Conservation (phyloP, 768 basidiomycete species). For the Mycena chlorophos region DNA sequence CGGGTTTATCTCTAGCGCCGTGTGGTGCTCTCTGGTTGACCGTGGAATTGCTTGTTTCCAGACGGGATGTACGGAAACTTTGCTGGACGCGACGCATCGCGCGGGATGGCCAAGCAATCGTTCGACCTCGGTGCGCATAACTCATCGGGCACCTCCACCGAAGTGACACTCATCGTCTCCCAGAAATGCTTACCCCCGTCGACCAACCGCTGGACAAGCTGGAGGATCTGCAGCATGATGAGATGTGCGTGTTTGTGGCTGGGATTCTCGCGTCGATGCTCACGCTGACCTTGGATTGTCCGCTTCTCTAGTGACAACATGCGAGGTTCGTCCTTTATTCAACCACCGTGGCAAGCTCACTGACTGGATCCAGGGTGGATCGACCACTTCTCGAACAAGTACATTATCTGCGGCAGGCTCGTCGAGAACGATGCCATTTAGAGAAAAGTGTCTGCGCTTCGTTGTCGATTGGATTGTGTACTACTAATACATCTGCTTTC, state of each 20-base stretch:
- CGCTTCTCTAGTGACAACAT: constrained; percentile 74
- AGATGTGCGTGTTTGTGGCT: constrained; percentile 75
- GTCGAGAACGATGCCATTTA: constrained; percentile 73
- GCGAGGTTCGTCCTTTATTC: constrained; percentile 55
- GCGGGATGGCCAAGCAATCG: constrained; percentile 98
- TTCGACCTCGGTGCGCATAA: constrained; percentile 86
- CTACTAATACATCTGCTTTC: not conserved
- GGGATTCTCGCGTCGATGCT: constrained; percentile 5
- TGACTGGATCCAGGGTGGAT: constrained; percentile 73
- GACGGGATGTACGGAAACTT: constrained; percentile 98
- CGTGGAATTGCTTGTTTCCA: constrained; percentile 30
- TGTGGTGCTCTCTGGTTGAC: not conserved
- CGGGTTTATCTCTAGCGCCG: not conserved
- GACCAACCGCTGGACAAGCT: constrained; percentile 87
- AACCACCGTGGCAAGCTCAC: constrained; percentile 7
- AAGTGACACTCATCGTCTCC: not conserved
- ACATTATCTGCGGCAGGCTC: constrained; percentile 85
- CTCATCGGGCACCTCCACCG: not conserved
- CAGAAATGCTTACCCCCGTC: constrained; percentile 88
- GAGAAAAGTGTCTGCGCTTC: too few relatives aligned
- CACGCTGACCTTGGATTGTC: constrained; percentile 9
- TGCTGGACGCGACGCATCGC: constrained; percentile 92
- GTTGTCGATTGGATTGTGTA: not conserved
- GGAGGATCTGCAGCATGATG: constrained; percentile 71
- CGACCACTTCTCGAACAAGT: constrained; percentile 91